These are phyloP conservation scores for Didymosphaeria variabile DNA, from an alignment of 2,329 filamentous ascomycete species.

Conservation along the genomic window DNA sequence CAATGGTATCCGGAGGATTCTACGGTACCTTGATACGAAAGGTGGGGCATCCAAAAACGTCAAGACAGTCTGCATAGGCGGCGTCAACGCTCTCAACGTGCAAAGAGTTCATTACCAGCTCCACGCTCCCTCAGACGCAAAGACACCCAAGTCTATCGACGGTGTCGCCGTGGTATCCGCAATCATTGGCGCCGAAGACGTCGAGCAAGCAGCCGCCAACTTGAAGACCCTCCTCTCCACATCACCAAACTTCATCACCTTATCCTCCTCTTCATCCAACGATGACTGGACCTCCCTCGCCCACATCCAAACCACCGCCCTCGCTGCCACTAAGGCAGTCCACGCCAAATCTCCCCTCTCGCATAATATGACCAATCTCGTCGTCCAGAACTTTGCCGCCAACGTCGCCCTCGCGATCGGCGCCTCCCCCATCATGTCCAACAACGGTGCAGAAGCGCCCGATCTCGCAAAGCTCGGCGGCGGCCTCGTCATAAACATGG, in stretches of 20 bases:
- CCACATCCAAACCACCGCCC: conserved; percentile 26
- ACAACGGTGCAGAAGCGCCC: conserved; percentile 80
- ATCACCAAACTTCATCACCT: conserved; percentile 35
- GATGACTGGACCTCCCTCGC: conserved; percentile 12
- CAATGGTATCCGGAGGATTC: conserved; percentile 72
- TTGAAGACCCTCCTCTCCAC: conserved; percentile 66
- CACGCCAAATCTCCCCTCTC: conserved; percentile 74
- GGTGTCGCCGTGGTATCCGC: conserved; percentile 91
- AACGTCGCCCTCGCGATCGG: conserved; percentile 88
- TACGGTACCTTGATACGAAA: conserved; percentile 65
- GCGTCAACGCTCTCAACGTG: conserved; percentile 80
- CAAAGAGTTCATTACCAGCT: conserved; percentile 79
- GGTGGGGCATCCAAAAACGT: conserved; percentile 38
- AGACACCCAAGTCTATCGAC: conserved; percentile 68
- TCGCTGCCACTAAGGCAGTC: conserved; percentile 67
- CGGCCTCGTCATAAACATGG: conserved; percentile 92
- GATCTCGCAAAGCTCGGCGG: conserved; percentile 83
- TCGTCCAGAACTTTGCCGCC: conserved; percentile 94
- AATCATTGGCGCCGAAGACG: conserved; percentile 77
- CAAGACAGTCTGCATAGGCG: conserved; percentile 82
- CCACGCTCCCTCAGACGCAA: conserved; percentile 44
- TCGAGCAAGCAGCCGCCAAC: conserved; percentile 67
- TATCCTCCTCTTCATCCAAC: conserved; percentile 22
- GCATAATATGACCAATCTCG: conserved; percentile 97
- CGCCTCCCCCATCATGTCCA: conserved; percentile 93